Conservation (phyloP, 441 rosid genomes). For the Theobroma grandiflorum region DNA sequence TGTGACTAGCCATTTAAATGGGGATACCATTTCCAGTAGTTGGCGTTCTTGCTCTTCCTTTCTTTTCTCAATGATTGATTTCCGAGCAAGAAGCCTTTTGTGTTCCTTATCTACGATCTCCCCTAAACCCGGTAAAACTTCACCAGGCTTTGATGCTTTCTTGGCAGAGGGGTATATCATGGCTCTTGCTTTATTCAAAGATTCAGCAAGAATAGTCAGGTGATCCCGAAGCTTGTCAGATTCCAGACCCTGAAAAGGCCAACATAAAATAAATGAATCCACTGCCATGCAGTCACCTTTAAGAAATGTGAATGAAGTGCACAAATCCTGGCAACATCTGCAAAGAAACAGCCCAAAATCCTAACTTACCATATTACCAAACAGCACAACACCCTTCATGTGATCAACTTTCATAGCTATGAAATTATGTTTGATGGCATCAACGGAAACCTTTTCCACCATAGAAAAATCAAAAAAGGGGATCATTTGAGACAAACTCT, state of each 20-base stretch:
- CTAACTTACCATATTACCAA: slow-evolving; percentile 69
- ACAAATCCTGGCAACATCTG: background rate
- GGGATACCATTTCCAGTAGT: slow-evolving; percentile 83
- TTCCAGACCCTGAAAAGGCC: slow-evolving; percentile 75
- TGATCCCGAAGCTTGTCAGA: slow-evolving; percentile 85
- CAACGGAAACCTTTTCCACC: slow-evolving; percentile 93
- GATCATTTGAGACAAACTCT: slow-evolving; percentile 79
- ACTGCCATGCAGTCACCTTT: background rate
- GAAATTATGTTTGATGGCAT: slow-evolving; percentile 85
- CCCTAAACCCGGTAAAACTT: slow-evolving; percentile 72
- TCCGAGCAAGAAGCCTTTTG: slow-evolving; percentile 93
- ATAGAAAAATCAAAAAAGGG: slow-evolving; percentile 85
- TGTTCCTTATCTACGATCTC: slow-evolving; percentile 94
- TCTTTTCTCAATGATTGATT: slow-evolving; percentile 92
- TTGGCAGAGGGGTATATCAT: slow-evolving; percentile 73
- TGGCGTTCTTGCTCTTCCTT: slow-evolving; percentile 99
- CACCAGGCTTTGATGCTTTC: slow-evolving; percentile 80
- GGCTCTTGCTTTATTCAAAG: slow-evolving; percentile 77
- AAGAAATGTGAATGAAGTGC: background rate
- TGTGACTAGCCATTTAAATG: background rate
- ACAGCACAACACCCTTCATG: slow-evolving; percentile 73
- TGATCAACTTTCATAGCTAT: slow-evolving; percentile 92
- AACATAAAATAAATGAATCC: background rate
- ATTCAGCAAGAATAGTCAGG: slow-evolving; percentile 74
- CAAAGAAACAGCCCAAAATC: background rate